Evolutionary conservation across 2,329 filamentous ascomycete genomes (phyloP), one percentile per base, ranked within the genome.

Genomic region (Beauveria varroae): DNA sequence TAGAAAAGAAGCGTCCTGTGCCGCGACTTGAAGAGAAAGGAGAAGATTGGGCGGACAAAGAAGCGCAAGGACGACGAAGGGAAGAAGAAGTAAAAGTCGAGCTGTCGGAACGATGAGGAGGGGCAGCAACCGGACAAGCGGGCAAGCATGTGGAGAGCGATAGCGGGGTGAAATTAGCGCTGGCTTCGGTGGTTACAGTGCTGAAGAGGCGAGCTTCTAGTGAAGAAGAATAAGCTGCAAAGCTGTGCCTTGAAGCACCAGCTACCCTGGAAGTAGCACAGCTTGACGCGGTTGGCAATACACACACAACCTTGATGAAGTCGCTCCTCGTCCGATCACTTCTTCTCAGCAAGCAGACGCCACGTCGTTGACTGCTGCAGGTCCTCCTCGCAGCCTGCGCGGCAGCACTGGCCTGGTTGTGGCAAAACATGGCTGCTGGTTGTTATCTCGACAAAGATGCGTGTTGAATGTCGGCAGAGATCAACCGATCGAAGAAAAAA

Each of bases 1-100:
- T 76, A 47, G 77, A 76, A 68, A 80, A 81, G 68, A 80, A 81
- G 62, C 65, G 64, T 64, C 72, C 64, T 61, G 50, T 53, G 54
- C 54, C 52, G 47, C 62, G 63, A 51, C 53, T 24, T 59, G 51
- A 52, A 26, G 43, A 57, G 12, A 54, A 56, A 12, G 47, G 46
- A 10, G 30, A n/a, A 9, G 44, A 56, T 20, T 28, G 37, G 9
- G 46, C 50, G 24, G 49, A 57, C 53, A 34, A 52, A 49, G 40
- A 34, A 26, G 41, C 18, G 40, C n/a, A 26, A 22, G 22, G 54
- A 47, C 41, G 56, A 43, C 55, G 46, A 41, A 47, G 56, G 34
- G 56, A 43, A 22, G 40, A 44, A 16, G 56, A 34, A 18, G 28
- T 22, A 51, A 58, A 51, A 58, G 56, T 58, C 46, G 56, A 58